These are phyloP conservation scores for Clonostachys sp. DNA, from an alignment of 2,329 filamentous ascomycete species.

Conservation along the genomic window DNA sequence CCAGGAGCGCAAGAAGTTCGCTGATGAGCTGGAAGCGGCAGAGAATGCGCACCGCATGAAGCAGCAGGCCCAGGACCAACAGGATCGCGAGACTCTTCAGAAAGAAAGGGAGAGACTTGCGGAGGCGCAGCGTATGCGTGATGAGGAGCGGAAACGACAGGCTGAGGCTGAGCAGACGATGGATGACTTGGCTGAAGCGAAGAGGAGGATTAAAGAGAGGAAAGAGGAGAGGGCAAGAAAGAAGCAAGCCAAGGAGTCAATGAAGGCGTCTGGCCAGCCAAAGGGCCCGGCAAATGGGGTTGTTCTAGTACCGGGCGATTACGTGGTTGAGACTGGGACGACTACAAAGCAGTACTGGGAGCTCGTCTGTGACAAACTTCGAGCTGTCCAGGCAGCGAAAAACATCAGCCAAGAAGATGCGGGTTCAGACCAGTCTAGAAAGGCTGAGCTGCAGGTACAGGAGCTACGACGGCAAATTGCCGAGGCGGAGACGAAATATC, in stretches of 20 bases:
- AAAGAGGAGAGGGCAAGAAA: slow-evolving; percentile 32
- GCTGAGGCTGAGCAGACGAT: slow-evolving; percentile 29
- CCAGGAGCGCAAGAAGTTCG: slow-evolving; percentile 68
- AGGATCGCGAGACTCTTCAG: slow-evolving; percentile 23
- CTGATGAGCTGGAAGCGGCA: slow-evolving; percentile 78
- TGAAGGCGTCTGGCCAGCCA: slow-evolving; percentile 14
- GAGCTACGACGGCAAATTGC: slow-evolving; percentile 25
- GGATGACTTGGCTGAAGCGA: slow-evolving; percentile 29
- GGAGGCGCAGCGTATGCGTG: slow-evolving; percentile 28
- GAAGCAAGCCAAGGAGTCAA: slow-evolving; percentile 27
- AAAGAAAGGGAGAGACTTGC: slow-evolving; percentile 28
- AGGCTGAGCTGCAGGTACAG: slow-evolving; percentile 19
- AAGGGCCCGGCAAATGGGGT: slow-evolving; percentile 23
- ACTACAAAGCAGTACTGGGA: slow-evolving; percentile 30
- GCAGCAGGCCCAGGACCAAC: slow-evolving; percentile 40
- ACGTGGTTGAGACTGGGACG: slow-evolving; percentile 17
- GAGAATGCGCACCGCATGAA: slow-evolving; percentile 64
- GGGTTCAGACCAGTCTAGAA: slow-evolving; percentile 14
- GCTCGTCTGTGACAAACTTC: slow-evolving; percentile 32
- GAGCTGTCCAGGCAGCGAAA: slow-evolving; percentile 28
- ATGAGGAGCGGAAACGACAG: slow-evolving; percentile 27
- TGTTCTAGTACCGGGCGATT: slow-evolving; percentile 28
- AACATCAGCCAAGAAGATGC: slow-evolving; percentile 18
- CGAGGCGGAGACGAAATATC: slow-evolving; percentile 28
- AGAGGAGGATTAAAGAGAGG: slow-evolving; percentile 28